Conservation (phyloP, 2,329 filamentous ascomycete genomes). For the Lasiodiplodia theobromae region DNA sequence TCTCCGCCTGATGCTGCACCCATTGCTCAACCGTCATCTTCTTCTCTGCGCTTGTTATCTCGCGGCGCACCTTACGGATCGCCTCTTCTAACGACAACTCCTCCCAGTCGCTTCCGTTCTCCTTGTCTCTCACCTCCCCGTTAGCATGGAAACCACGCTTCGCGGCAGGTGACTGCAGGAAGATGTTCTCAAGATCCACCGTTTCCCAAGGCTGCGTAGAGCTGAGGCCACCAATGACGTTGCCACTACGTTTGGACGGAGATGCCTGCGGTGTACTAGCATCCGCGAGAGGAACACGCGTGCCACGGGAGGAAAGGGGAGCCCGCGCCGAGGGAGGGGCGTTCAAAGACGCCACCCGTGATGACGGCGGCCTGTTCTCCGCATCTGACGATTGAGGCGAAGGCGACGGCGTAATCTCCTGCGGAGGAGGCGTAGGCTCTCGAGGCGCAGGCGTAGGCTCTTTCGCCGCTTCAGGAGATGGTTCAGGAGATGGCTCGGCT, state of each 20-base stretch:
- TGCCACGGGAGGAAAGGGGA: slow-evolving; percentile 20
- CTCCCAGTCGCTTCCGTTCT: slow-evolving; percentile 33
- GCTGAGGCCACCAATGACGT: slow-evolving; percentile 56
- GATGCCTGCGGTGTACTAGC: slow-evolving; percentile 47
- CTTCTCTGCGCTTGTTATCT: slow-evolving; percentile 78
- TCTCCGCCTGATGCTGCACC: slow-evolving; percentile 80
- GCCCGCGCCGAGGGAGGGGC: slow-evolving; percentile 31
- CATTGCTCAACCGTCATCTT: slow-evolving; percentile 94
- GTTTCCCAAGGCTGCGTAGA: slow-evolving; percentile 72
- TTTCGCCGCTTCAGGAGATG: not conserved
- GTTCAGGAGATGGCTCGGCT: not conserved
- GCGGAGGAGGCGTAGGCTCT: slow-evolving; percentile 18
- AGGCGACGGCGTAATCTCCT: slow-evolving; percentile 62
- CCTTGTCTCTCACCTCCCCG: slow-evolving; percentile 35
- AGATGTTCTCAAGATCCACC: slow-evolving; percentile 77
- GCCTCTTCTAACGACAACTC: slow-evolving; percentile 43
- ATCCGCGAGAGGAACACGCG: slow-evolving; percentile 47
- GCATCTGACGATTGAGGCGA: slow-evolving; percentile 81
- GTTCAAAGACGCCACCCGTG: slow-evolving; percentile 57
- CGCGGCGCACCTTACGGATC: slow-evolving; percentile 61
- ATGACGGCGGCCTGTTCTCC: slow-evolving; percentile 79
- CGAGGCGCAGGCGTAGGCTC: slow-evolving; percentile 16
- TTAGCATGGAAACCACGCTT: slow-evolving; percentile 33
- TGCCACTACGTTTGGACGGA: slow-evolving; percentile 50
- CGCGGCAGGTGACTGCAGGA: slow-evolving; percentile 55